Evolutionary conservation across 78 protist genomes (phyloP), one percentile per base, ranked within the genome.

Genomic region (Planoprotostelium fungivorum): DNA sequence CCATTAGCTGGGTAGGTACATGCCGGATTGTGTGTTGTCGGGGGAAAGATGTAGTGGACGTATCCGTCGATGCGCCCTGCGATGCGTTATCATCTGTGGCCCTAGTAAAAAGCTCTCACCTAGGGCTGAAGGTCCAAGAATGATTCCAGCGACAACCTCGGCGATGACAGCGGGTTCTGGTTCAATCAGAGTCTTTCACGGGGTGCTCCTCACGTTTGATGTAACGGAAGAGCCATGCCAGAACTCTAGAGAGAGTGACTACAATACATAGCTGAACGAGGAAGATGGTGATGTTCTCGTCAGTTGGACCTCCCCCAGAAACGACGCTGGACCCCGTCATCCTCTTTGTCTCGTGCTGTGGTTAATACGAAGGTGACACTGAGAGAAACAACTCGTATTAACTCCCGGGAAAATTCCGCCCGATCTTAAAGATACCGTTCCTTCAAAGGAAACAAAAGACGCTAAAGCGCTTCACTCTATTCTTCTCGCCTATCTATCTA

Each of bases 81-180:
- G 35, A 1, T 35, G 89, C 87, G 1, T 84, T 84, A 10, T n/a
- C 0, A 10, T 25, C 16, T 25, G 73, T 51, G 73, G 16, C 16
- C 31, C 5, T 51, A 51, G 73, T 25, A 25, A 51, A 51, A 51
- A 51, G 16, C 90, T 37, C 38, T 25, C 16, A 63, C 94, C 89
- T 1, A 92, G 36, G 10, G 89, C 94, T 31, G 91, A 88, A 84
- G 94, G 94, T 37, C 94, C 94, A 29, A 92, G 84, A 29, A 92
- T 29, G 88, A 92, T 92, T 87, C 94, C 94, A 28, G 94, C 89
- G 35, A 92, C 89, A 89, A 92, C 94, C 51, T 92, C 94, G 10
- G 91, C 63, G 51, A 92, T 92, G 34, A 92, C 94, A 38, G 91
- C 87, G 35, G 94, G 94, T 86, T 92, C 94, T 92, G 28, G 86